A percentile compares a stretch with the other conserved stretches of the same genome.
phyloP scores from a whole-genome alignment of 441 rosid species.

The Erodium texanum region DNA sequence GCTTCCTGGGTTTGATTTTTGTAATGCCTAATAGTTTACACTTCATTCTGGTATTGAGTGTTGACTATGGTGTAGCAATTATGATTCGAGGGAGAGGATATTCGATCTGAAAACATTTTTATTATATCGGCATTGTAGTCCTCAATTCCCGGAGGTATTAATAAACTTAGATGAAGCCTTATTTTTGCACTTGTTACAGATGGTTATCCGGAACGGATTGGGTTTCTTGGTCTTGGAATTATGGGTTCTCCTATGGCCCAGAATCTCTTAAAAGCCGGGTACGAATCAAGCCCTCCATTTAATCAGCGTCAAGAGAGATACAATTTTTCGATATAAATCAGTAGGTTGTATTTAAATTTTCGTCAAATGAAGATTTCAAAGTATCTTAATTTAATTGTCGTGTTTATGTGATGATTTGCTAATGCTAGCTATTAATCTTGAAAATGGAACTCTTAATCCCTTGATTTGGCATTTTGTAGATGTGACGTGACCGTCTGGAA shows the following conservation, averaged over 20 bases:
- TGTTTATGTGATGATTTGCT: not conserved
- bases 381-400: not conserved
- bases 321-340: not conserved
- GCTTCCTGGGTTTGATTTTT: not conserved
- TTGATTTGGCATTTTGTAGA: conserved; percentile 27
- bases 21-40: not conserved
- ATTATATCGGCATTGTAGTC: not conserved
- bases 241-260: conserved; percentile 94
- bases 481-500: conserved; percentile 87
- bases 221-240: conserved; percentile 86
- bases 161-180: conserved; percentile 1
- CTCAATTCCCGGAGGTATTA: not conserved
- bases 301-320: not conserved
- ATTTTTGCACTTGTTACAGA: conserved; percentile 30
- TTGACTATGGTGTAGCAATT: not conserved
- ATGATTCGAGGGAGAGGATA: not conserved
- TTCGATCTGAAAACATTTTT: not conserved
- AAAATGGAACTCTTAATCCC: conserved; percentile 8
- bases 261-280: conserved; percentile 89
- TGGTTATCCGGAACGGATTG: conserved; percentile 40
- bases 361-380: not conserved
- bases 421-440: not conserved
- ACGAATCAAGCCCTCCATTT: conserved; percentile 15
- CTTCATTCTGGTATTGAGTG: not conserved
- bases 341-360: not conserved